These are phyloP conservation scores for Tetrahymena thermophila DNA, from an alignment of 73 alveolate genomes.

Conservation along the genomic window DNA sequence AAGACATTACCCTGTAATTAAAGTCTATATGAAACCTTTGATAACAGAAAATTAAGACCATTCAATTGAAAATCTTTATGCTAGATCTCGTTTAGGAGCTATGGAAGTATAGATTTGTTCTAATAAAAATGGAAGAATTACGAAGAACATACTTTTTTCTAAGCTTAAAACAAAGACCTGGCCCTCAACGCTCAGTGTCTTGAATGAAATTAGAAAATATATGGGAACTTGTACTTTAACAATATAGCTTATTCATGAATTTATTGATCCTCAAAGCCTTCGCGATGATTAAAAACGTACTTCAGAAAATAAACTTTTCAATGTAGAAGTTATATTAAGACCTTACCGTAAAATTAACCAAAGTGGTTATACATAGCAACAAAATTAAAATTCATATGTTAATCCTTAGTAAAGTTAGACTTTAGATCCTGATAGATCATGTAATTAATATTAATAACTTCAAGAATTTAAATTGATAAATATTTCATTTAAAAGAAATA, in stretches of 20 bases:
- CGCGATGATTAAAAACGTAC: background rate
- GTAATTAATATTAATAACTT: background rate
- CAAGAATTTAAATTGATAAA: background rate
- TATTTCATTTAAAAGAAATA: background rate
- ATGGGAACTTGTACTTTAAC: conserved; percentile 23
- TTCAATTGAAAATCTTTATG: conserved; percentile 18
- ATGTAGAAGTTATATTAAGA: background rate
- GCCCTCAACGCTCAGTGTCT: conserved; percentile 32
- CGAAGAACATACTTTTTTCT: conserved; percentile 17
- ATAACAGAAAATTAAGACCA: conserved; percentile 40
- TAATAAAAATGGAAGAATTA: conserved; percentile 30
- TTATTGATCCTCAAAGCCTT: background rate
- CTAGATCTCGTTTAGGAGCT: conserved; percentile 33
- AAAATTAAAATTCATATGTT: background rate
- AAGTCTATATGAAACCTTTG: conserved; percentile 48
- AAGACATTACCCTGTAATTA: conserved; percentile 38
- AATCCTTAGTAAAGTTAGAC: background rate
- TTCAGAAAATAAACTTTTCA: background rate
- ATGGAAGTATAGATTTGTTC: conserved; percentile 32
- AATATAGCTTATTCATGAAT: conserved; percentile 7
- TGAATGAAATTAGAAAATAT: conserved; percentile 15
- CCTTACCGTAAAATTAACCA: background rate
- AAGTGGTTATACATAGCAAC: background rate
- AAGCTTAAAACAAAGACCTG: conserved; percentile 35
- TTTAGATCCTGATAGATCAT: background rate